A percentile compares a stretch with the other conserved stretches of the same genome.
phyloP scores from a whole-genome alignment of 352 stramenopile genomes.

The Phytophthora foliorum region DNA sequence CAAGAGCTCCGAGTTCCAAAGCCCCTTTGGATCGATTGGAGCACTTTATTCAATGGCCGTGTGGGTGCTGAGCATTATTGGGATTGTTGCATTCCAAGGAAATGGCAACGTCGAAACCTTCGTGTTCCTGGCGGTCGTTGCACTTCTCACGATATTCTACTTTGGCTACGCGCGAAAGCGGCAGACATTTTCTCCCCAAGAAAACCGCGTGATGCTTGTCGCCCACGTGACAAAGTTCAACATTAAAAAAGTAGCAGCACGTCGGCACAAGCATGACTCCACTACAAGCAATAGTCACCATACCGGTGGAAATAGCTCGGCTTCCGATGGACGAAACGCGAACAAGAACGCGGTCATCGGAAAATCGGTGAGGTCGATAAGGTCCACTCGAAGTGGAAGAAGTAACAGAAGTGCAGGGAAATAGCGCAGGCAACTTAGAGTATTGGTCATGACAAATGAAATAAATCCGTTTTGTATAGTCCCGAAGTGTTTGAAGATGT shows the following conservation, averaged over 20 bases:
- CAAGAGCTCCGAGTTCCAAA: conserved; percentile 51
- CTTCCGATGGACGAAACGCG: not conserved
- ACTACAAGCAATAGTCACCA: conserved; percentile 9
- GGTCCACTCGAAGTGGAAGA: conserved; percentile 14
- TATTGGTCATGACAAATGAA: no score
- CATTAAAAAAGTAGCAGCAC: conserved; percentile 32
- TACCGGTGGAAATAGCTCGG: conserved; percentile 14
- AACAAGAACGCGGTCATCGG: conserved; percentile 10
- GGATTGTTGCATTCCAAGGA: conserved; percentile 39
- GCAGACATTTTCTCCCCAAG: conserved; percentile 51
- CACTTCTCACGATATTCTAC: conserved; percentile 44
- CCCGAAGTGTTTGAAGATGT: no score
- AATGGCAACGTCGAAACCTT: conserved; percentile 35
- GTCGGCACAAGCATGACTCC: conserved; percentile 11
- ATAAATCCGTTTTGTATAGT: no score
- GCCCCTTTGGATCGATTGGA: conserved; percentile 44
- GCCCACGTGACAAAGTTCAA: conserved; percentile 61
- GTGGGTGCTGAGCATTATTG: conserved; percentile 41
- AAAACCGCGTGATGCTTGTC: conserved; percentile 53
- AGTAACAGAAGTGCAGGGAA: conserved; percentile 12
- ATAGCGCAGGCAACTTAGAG: not conserved
- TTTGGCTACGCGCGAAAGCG: conserved; percentile 44
- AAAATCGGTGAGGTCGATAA: conserved; percentile 12
- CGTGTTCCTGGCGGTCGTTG: conserved; percentile 28
- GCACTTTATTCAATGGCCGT: conserved; percentile 44